Evolutionary conservation across 768 basidiomycete species (phyloP).

Genomic region (Dioszegia hungarica): DNA sequence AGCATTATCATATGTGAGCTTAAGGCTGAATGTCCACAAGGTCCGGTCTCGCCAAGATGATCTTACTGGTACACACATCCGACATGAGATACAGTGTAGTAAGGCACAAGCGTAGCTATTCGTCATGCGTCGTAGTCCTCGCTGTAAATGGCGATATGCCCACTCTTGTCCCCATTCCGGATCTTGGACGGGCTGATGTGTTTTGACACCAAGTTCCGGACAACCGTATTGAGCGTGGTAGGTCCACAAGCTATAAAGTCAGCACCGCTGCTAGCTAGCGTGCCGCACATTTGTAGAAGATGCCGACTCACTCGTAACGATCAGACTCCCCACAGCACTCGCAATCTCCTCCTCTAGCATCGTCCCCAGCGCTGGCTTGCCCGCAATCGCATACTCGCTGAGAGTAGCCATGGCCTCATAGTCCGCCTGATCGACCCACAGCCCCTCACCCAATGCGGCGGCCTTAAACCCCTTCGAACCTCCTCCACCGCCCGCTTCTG

Average conservation of each 20-base stretch:
- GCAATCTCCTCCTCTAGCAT: conserved; percentile 65
- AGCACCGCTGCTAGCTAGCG: too few species aligned
- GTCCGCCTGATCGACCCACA: conserved; percentile 58
- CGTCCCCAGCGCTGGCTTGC: conserved; percentile 62
- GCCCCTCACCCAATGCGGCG: conserved; percentile 18
- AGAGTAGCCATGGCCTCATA: conserved; percentile 59
- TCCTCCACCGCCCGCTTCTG: not conserved
- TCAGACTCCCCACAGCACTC: conserved; percentile 56
- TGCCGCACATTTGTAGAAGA: not conserved
- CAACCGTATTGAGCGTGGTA: conserved; percentile 62
- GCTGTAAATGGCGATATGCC: conserved; percentile 60
- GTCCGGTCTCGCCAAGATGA: too few species aligned
- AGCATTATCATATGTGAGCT: too few species aligned
- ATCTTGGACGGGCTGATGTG: conserved; percentile 60
- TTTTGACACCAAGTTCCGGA: conserved; percentile 61
- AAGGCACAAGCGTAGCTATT: too few species aligned
- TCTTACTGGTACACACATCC: too few species aligned
- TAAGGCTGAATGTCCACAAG: too few species aligned
- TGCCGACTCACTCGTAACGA: conserved; percentile 63
- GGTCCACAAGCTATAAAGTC: conserved; percentile 78
- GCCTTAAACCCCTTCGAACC: not conserved
- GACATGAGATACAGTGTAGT: too few species aligned
- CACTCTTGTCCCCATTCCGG: conserved; percentile 58
- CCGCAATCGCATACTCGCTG: conserved; percentile 62
- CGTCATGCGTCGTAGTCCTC: conserved; percentile 63